Percentiles rank a stretch among this genome's conserved stretches.
phyloP scores from a whole-genome alignment of 768 basidiomycete genomes.

The Termitomyces sp. region DNA sequence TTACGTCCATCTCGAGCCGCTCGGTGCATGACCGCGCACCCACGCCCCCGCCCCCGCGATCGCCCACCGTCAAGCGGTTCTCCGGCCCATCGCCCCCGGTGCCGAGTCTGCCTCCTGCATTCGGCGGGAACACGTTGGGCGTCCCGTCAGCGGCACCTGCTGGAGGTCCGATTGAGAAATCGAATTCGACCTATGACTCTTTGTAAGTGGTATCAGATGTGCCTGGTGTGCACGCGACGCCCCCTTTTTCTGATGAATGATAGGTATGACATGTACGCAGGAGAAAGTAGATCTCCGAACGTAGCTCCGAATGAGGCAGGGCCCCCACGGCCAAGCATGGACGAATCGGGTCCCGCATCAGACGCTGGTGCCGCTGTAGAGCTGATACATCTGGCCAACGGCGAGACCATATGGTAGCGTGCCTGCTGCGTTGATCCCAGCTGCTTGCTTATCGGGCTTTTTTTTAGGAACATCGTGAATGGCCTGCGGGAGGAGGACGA shows the following conservation, averaged over 20 bases:
- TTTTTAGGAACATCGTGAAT: constrained; percentile 72
- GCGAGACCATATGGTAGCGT: constrained; percentile 79
- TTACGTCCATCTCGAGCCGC: constrained; percentile 54
- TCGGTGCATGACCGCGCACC: constrained; percentile 80
- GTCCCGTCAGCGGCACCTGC: constrained; percentile 29
- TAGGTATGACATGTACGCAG: constrained; percentile 79
- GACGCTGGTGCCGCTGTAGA: constrained; percentile 64
- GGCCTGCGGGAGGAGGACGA: constrained; percentile 78
- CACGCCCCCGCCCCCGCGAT: constrained; percentile 78
- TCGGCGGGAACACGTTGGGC: constrained; percentile 31
- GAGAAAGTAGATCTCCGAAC: constrained; percentile 42
- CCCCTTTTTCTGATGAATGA: constrained; percentile 14
- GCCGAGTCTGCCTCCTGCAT: constrained; percentile 53
- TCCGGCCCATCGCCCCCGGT: constrained; percentile 69
- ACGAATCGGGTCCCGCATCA: constrained; percentile 24
- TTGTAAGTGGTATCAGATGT: constrained; percentile 46
- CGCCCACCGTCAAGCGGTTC: constrained; percentile 50
- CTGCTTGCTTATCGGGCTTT: constrained; percentile 8
- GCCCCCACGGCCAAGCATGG: constrained; percentile 21
- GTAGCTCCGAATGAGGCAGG: constrained; percentile 30
- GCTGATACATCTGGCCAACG: constrained; percentile 80
- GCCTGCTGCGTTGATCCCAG: constrained; percentile 1
- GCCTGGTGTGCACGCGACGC: constrained; percentile 7
- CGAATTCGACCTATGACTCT: constrained; percentile 70
- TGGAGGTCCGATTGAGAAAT: constrained; percentile 50